These are phyloP conservation scores for Populus tremula DNA, from an alignment of 345 rosid species.

Conservation along the genomic window DNA sequence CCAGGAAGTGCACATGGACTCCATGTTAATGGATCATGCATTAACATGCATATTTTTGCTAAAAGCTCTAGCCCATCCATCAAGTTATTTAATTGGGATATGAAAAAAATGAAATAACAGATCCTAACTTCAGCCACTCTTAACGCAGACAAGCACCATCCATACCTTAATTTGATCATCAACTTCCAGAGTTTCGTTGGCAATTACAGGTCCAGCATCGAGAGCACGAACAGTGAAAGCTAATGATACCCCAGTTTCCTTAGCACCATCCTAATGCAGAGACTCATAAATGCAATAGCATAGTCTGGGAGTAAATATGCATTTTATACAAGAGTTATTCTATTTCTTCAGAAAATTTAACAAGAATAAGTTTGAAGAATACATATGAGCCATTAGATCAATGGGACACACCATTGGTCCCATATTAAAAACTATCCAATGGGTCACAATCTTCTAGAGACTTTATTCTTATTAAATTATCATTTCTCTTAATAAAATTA, in stretches of 20 bases:
- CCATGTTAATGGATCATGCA: not conserved
- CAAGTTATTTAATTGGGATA: not conserved
- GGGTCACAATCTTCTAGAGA: too few relatives aligned
- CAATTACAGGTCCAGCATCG: constrained; percentile 94
- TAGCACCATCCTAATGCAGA: constrained; percentile 70
- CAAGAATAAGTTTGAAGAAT: too few relatives aligned
- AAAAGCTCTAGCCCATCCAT: constrained; percentile 1
- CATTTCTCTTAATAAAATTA: not conserved
- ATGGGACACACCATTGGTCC: too few relatives aligned
- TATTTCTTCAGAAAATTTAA: too few relatives aligned
- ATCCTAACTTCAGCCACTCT: not conserved
- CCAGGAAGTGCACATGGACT: too few relatives aligned
- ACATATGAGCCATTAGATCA: too few relatives aligned
- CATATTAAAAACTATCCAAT: too few relatives aligned
- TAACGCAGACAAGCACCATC: not conserved
- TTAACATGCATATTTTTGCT: not conserved
- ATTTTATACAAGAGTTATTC: not conserved
- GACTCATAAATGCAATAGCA: constrained; percentile 21
- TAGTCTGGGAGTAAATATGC: constrained; percentile 8
- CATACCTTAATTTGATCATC: constrained; percentile 82
- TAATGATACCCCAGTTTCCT: constrained; percentile 87
- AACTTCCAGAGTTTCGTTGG: constrained; percentile 48
- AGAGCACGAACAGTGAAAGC: constrained; percentile 79
- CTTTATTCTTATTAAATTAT: too few relatives aligned
- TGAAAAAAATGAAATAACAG: not conserved